Evolutionary conservation across 495 filamentous ascomycete species (phyloP).

Genomic region (Annulohypoxylon maeteangense): DNA sequence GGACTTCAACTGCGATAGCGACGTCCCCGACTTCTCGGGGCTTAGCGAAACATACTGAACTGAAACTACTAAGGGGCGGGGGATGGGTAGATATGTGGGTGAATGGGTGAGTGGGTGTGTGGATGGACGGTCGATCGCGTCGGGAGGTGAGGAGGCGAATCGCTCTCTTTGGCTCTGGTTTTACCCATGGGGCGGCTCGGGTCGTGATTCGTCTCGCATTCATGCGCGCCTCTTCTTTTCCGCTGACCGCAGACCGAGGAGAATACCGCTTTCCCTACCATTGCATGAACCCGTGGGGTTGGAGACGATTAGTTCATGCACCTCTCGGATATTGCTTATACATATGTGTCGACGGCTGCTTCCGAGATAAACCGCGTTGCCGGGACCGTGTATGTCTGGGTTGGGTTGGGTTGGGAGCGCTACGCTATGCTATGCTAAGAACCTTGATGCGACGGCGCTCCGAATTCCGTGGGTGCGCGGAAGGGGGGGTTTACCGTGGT

Average conservation of each 20-base stretch:
- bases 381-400: background rate
- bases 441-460: background rate
- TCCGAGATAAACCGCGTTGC: background rate
- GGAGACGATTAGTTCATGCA: background rate
- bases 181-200: background rate
- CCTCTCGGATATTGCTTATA: background rate
- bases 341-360: background rate
- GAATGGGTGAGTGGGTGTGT: too few relatives aligned
- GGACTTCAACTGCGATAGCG: constrained; percentile 76
- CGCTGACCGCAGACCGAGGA: background rate
- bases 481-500: background rate
- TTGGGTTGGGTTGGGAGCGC: background rate
- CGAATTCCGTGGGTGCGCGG: background rate
- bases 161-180: background rate
- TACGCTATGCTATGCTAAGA: background rate
- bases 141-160: background rate
- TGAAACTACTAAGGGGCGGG: too few relatives aligned
- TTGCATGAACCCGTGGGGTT: constrained; percentile 4
- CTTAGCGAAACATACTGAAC: constrained; percentile 42
- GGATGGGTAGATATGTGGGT: too few relatives aligned
- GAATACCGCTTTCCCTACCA: too few relatives aligned
- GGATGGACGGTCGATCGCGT: too few relatives aligned
- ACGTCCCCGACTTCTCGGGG: constrained; percentile 74
- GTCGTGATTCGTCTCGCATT: background rate
- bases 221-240: background rate